Evolutionary conservation across 192 early-diverging fungal genomes (phyloP).

Genomic region (Linnemannia zychae): DNA sequence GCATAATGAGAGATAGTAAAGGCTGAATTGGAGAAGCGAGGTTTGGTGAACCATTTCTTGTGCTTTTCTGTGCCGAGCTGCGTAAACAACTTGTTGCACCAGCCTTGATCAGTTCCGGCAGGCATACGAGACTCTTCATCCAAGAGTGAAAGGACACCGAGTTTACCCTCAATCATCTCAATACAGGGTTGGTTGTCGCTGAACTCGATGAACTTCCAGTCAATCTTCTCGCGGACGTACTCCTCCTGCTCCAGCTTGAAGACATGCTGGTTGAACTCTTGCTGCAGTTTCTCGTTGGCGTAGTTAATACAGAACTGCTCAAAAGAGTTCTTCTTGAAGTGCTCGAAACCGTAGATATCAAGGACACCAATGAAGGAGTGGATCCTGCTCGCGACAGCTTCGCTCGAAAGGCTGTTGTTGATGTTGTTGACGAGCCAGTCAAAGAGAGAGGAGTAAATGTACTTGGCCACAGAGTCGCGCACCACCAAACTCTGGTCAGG

Average conservation of each 20-base stretch:
- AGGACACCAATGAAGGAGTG: slow-evolving; percentile 95
- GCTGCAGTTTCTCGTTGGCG: slow-evolving; percentile 98
- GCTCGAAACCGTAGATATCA: slow-evolving; percentile 99
- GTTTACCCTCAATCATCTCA: slow-evolving; percentile 96
- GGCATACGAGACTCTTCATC: slow-evolving; percentile 91
- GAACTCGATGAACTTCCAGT: slow-evolving; percentile 99
- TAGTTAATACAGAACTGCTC: slow-evolving; percentile 99
- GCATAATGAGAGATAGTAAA: slow-evolving; percentile 98
- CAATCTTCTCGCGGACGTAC: slow-evolving; percentile 95
- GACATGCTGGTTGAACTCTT: slow-evolving; percentile 98
- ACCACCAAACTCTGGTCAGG: slow-evolving; percentile 80
- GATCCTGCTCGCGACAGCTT: slow-evolving; percentile 57
- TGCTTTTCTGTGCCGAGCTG: slow-evolving; percentile 78
- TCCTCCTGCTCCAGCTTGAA: slow-evolving; percentile 99
- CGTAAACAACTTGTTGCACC: slow-evolving; percentile 92
- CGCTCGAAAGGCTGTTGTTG: slow-evolving; percentile 85
- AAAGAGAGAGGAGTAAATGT: slow-evolving; percentile 95
- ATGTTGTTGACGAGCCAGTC: slow-evolving; percentile 95
- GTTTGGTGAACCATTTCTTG: slow-evolving; percentile 90
- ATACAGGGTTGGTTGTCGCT: slow-evolving; percentile 99
- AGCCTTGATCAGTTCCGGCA: slow-evolving; percentile 86
- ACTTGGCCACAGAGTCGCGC: slow-evolving; percentile 96
- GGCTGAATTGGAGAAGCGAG: slow-evolving; percentile 86
- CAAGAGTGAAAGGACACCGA: slow-evolving; percentile 94
- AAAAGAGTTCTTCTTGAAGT: slow-evolving; percentile 99